Conservation (phyloP, 495 filamentous ascomycete genomes). For the Halenospora varia region DNA sequence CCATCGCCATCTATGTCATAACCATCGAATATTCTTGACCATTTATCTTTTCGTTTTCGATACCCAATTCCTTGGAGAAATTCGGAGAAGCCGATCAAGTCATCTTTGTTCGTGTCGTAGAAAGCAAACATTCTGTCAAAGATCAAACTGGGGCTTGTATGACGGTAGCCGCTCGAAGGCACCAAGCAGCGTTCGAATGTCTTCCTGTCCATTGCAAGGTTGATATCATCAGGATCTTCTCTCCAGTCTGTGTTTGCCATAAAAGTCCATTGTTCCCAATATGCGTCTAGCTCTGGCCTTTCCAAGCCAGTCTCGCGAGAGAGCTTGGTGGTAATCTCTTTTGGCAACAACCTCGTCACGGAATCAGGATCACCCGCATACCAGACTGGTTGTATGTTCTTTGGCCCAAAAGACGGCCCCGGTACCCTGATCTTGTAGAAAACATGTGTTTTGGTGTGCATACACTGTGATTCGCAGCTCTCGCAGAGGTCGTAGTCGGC, state of each 20-base stretch:
- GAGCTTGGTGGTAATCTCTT: slow-evolving; percentile 58
- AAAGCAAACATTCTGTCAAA: slow-evolving; percentile 96
- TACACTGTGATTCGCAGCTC: slow-evolving; percentile 76
- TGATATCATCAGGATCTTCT: slow-evolving; percentile 72
- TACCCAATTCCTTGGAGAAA: slow-evolving; percentile 82
- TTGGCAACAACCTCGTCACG: slow-evolving; percentile 57
- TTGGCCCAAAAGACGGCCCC: slow-evolving; percentile 59
- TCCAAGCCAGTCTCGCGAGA: slow-evolving; percentile 73
- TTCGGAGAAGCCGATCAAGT: slow-evolving; percentile 89
- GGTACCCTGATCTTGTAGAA: slow-evolving; percentile 91
- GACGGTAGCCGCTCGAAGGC: slow-evolving; percentile 70
- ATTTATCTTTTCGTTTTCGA: slow-evolving; percentile 71
- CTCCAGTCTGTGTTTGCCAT: slow-evolving; percentile 81
- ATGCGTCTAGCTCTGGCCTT: slow-evolving; percentile 77
- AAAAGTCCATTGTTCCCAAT: slow-evolving; percentile 95
- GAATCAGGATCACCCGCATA: slow-evolving; percentile 84
- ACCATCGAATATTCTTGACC: slow-evolving; percentile 74
- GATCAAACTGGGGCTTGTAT: slow-evolving; percentile 79
- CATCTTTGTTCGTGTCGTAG: slow-evolving; percentile 87
- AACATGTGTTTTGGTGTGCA: slow-evolving; percentile 88
- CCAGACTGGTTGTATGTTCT: slow-evolving; percentile 73
- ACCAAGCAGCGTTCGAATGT: slow-evolving; percentile 90
- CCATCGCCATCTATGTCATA: slow-evolving; percentile 93
- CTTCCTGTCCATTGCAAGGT: slow-evolving; percentile 81
- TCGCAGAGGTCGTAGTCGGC: slow-evolving; percentile 90